A percentile compares a stretch with the other conserved stretches of the same genome.
phyloP scores from a whole-genome alignment of 176 grass and related monocot species.

The Oryza rufipogon region DNA sequence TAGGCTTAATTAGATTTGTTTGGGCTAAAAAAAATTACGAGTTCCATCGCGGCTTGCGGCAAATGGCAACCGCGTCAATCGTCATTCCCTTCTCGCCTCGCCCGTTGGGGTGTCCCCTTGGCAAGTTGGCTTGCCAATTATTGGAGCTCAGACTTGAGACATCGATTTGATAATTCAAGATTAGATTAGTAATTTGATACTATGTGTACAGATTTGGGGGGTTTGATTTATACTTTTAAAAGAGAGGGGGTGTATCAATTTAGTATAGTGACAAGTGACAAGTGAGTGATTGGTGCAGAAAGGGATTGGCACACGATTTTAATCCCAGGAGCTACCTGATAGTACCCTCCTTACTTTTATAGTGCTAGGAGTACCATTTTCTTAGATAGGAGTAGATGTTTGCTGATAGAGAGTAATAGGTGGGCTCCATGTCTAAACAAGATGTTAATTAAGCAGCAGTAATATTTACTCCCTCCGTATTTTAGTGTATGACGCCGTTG shows the following conservation, averaged over 20 bases:
- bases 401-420: not conserved
- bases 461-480: no score
- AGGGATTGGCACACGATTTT: not conserved
- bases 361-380: not conserved
- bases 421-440: not conserved
- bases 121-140: not conserved
- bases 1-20: no score
- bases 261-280: constrained; percentile 23
- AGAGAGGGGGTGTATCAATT: not conserved
- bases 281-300: not conserved
- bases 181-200: not conserved
- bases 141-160: not conserved
- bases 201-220: not conserved
- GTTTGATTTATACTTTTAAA: not conserved
- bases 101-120: not conserved
- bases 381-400: not conserved
- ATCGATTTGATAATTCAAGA: not conserved
- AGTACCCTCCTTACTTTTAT: not conserved
- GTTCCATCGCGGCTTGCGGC: not conserved
- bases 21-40: no score
- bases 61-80: not conserved
- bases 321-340: not conserved
- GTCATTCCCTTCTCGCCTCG: not conserved
- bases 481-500: no score
- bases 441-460: not conserved